phyloP scores from a whole-genome alignment of 2,329 filamentous ascomycete species.

The Fusarium sp. region DNA sequence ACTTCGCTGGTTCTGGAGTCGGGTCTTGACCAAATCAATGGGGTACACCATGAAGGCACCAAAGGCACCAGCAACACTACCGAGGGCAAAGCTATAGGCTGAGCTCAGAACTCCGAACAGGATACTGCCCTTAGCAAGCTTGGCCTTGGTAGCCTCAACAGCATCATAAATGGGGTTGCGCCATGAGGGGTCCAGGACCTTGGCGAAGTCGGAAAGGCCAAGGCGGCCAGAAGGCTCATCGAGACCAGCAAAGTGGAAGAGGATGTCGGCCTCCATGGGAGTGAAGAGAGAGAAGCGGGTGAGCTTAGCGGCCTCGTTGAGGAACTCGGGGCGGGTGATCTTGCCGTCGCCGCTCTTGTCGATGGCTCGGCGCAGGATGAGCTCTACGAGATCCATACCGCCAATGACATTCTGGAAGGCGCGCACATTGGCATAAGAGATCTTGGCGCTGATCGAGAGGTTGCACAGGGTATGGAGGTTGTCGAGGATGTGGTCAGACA shows the following conservation, averaged over 20 bases:
- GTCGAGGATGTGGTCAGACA: conserved; percentile 93
- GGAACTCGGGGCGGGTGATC: conserved; percentile 93
- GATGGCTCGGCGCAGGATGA: conserved; percentile 90
- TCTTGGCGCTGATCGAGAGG: conserved; percentile 89
- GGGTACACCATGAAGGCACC: conserved; percentile 99
- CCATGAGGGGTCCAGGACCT: conserved; percentile 96
- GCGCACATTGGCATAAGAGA: conserved; percentile 96
- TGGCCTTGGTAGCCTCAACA: conserved; percentile 59
- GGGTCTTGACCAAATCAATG: conserved; percentile 97
- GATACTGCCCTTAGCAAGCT: conserved; percentile 52
- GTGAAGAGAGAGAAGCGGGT: conserved; percentile 97
- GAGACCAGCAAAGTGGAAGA: conserved; percentile 97
- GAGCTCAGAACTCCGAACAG: conserved; percentile 74
- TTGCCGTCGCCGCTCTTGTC: conserved; percentile 87
- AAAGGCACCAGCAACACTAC: conserved; percentile 92
- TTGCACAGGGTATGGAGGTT: conserved; percentile 95
- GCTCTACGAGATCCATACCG: conserved; percentile 97
- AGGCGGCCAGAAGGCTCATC: conserved; percentile 90
- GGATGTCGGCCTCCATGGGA: conserved; percentile 97
- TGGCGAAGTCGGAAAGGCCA: conserved; percentile 86
- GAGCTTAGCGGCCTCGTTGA: conserved; percentile 91
- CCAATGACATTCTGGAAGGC: conserved; percentile 98
- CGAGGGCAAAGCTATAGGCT: conserved; percentile 89
- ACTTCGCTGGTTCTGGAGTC: conserved; percentile 96
- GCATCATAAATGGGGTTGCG: conserved; percentile 69